A percentile compares a stretch with the other conserved stretches of the same genome.
Conservation (phyloP, 345 rosid genomes). For the Gynandropsis gynandra region DNA sequence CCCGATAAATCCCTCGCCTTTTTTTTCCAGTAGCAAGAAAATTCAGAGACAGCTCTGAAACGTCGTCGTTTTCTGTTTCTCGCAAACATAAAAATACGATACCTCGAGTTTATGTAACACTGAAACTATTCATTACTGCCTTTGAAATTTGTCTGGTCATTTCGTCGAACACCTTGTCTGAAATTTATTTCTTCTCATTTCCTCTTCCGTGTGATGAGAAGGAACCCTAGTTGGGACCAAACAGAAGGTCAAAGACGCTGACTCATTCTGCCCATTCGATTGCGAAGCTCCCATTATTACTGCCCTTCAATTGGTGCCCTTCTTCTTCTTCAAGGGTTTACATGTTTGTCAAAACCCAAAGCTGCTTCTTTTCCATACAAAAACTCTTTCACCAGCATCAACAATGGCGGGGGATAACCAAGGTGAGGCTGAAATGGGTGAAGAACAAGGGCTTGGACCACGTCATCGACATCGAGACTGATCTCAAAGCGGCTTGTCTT, state of each 20-base stretch:
- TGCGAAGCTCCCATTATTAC: neutral
- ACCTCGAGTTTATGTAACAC: no score
- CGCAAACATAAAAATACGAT: no score
- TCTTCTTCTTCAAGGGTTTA: neutral
- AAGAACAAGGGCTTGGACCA: slow-evolving; percentile 76
- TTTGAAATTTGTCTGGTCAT: slow-evolving; percentile 10
- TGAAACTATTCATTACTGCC: no score
- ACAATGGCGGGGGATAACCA: slow-evolving; percentile 51
- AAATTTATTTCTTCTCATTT: neutral
- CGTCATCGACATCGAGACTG: slow-evolving; percentile 77
- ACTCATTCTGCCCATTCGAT: neutral
- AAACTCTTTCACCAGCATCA: slow-evolving; percentile 32
- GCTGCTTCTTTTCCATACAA: slow-evolving; percentile 19
- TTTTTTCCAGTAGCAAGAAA: no score
- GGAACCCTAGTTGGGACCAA: neutral
- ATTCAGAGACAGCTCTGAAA: no score
- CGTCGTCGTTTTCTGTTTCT: no score
- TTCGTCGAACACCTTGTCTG: slow-evolving; percentile 28
- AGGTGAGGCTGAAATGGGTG: slow-evolving; percentile 91
- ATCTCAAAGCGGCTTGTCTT: slow-evolving; percentile 85
- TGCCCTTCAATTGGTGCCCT: neutral
- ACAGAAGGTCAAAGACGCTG: slow-evolving; percentile 11
- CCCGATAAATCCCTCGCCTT: neutral
- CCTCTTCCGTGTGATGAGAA: neutral
- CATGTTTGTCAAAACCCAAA: slow-evolving; percentile 28